Conservation (phyloP, 163 green algal species). For the Coccomyxa subellipsoidea region DNA sequence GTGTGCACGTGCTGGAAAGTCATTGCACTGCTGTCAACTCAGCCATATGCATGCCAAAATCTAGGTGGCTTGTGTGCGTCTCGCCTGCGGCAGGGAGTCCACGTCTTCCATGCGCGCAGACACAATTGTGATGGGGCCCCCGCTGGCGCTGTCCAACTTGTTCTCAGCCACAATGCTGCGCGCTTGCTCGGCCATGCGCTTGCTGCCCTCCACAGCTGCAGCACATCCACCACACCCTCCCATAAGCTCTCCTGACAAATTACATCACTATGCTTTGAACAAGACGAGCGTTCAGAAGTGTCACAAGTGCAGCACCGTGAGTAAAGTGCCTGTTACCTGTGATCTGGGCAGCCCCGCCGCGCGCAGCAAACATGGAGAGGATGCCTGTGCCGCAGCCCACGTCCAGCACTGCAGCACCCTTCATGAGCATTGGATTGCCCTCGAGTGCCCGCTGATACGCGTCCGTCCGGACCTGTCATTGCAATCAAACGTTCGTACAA, state of each 20-base stretch:
- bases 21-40: no score
- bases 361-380: slow-evolving; percentile 90
- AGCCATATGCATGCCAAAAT: no score
- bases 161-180: slow-evolving; percentile 43
- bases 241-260: no score
- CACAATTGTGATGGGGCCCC: slow-evolving; percentile 68
- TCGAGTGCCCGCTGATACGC: slow-evolving; percentile 82
- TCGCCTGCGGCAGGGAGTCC: slow-evolving; percentile 53
- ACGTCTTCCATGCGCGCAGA: slow-evolving; percentile 79
- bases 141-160: slow-evolving; percentile 21
- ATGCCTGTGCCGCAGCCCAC: slow-evolving; percentile 95
- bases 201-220: slow-evolving; percentile 70
- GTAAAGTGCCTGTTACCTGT: no score
- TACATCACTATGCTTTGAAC: no score
- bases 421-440: slow-evolving; percentile 70
- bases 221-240: neutral
- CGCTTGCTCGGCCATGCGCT: slow-evolving; percentile 64
- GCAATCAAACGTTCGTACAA: no score
- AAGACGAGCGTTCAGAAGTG: no score
- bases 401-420: slow-evolving; percentile 76
- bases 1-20: no score
- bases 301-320: no score
- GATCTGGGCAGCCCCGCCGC: slow-evolving; percentile 49
- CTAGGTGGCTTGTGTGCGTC: neutral
- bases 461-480: slow-evolving; percentile 77